These are phyloP conservation scores for Chrysochromulina parva DNA, from an alignment of 78 protist species.

Conservation along the genomic window DNA sequence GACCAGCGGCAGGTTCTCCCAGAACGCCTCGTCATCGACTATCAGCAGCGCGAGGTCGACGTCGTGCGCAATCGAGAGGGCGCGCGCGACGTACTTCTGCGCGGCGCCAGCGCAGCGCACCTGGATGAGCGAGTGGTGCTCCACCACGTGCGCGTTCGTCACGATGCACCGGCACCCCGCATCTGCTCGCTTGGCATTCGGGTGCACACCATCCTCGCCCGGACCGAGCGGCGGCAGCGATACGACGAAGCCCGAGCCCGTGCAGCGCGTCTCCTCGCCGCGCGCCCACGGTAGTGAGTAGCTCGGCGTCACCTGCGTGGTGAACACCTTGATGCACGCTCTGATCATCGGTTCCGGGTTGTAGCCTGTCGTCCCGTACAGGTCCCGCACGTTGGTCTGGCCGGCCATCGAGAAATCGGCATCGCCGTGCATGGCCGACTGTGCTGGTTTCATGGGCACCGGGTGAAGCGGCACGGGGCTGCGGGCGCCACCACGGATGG, in stretches of 20 bases:
- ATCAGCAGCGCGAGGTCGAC: constrained; percentile 3
- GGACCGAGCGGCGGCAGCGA: too few relatives aligned
- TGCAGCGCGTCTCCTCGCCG: background rate
- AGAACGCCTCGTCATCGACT: background rate
- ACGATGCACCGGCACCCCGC: too few relatives aligned
- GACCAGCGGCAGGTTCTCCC: background rate
- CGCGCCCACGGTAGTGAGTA: background rate
- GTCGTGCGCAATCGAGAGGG: background rate
- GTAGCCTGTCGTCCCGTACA: background rate
- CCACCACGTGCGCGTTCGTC: too few relatives aligned
- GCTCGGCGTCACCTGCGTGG: background rate
- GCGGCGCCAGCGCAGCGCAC: background rate
- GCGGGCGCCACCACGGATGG: too few relatives aligned
- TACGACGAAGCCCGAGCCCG: background rate
- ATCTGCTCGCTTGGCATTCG: too few relatives aligned
- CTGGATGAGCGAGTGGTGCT: too few relatives aligned
- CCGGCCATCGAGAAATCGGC: too few relatives aligned
- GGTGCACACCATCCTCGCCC: too few relatives aligned
- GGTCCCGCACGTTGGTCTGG: background rate
- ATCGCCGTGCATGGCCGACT: too few relatives aligned
- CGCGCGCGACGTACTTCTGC: background rate
- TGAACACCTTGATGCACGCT: background rate
- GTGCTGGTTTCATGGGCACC: too few relatives aligned
- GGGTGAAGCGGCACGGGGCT: too few relatives aligned
- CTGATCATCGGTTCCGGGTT: background rate